These are phyloP conservation scores for Coniosporium apollinis DNA, from an alignment of 495 filamentous ascomycete species.

Conservation along the genomic window DNA sequence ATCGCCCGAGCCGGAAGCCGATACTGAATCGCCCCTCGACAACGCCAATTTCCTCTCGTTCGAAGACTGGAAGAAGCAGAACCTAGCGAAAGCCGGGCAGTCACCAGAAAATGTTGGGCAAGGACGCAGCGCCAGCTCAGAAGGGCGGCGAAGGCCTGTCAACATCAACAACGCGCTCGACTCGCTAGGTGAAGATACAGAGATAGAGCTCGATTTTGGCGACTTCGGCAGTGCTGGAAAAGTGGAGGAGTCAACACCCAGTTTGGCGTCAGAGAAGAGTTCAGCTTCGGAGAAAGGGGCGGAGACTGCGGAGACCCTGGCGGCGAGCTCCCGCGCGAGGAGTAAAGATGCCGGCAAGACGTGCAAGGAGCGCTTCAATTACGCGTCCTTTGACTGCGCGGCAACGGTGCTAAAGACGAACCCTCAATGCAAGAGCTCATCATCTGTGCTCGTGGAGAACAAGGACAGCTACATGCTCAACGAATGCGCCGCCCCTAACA, in stretches of 20 bases:
- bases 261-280: background rate
- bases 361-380: constrained; percentile 89
- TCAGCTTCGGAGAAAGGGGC: background rate
- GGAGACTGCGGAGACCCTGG: constrained; percentile 21
- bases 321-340: constrained; percentile 37
- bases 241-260: background rate
- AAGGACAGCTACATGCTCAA: constrained; percentile 98
- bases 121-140: constrained; percentile 24
- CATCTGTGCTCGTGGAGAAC: constrained; percentile 80
- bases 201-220: constrained; percentile 82
- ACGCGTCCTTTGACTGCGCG: constrained; percentile 91
- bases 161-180: constrained; percentile 50
- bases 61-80: constrained; percentile 95
- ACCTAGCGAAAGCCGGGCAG: constrained; percentile 71
- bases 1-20: constrained; percentile 25
- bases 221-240: constrained; percentile 32
- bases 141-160: constrained; percentile 31
- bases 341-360: constrained; percentile 90
- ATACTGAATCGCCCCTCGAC: constrained; percentile 55
- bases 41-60: constrained; percentile 87
- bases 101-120: constrained; percentile 56
- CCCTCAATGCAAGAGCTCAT: constrained; percentile 62
- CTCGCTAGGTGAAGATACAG: constrained; percentile 67
- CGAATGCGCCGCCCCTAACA: constrained; percentile 70
- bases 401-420: constrained; percentile 89